Evolutionary conservation across 108 stramenopile species (phyloP).

Genomic region (Pseudonitzschia delicatissima): DNA sequence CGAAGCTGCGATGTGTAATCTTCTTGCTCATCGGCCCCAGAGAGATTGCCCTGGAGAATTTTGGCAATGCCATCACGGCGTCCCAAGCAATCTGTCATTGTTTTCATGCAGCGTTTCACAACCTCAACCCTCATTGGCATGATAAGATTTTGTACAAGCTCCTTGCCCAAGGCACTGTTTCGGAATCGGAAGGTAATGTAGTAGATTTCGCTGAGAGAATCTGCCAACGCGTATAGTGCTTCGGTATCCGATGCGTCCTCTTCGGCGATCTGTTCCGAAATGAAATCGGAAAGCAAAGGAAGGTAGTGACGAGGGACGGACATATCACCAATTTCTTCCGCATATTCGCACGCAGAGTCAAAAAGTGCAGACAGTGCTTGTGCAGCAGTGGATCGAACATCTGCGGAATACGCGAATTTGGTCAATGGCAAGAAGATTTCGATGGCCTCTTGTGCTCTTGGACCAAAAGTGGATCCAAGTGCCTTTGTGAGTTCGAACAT

Average conservation of each 20-base stretch:
- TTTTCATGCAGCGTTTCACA: constrained; percentile 45
- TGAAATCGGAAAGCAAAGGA: constrained; percentile 31
- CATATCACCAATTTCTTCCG: constrained; percentile 33
- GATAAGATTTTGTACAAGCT: constrained; percentile 35
- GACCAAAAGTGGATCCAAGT: constrained; percentile 60
- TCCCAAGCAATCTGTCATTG: constrained; percentile 57
- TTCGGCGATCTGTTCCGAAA: constrained; percentile 54
- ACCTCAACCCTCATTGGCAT: constrained; percentile 40
- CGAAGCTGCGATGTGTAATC: constrained; percentile 44
- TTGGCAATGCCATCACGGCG: constrained; percentile 47
- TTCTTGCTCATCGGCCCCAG: constrained; percentile 66
- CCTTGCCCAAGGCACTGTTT: constrained; percentile 4
- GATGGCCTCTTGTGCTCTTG: constrained; percentile 45
- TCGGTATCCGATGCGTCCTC: constrained; percentile 71
- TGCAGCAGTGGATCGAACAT: constrained; percentile 68
- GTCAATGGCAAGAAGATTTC: constrained; percentile 62
- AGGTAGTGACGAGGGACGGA: constrained; percentile 39
- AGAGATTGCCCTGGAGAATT: constrained; percentile 23
- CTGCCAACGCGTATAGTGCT: constrained; percentile 59
- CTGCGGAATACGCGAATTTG: constrained; percentile 66
- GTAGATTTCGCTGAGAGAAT: constrained; percentile 72
- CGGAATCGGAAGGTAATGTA: constrained; percentile 47
- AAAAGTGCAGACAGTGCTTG: constrained; percentile 76
- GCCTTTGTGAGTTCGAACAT: constrained; percentile 74
- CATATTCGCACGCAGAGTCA: constrained; percentile 63